phyloP scores from a whole-genome alignment of 257 asterid species.

The Oldenlandia corymbosa region DNA sequence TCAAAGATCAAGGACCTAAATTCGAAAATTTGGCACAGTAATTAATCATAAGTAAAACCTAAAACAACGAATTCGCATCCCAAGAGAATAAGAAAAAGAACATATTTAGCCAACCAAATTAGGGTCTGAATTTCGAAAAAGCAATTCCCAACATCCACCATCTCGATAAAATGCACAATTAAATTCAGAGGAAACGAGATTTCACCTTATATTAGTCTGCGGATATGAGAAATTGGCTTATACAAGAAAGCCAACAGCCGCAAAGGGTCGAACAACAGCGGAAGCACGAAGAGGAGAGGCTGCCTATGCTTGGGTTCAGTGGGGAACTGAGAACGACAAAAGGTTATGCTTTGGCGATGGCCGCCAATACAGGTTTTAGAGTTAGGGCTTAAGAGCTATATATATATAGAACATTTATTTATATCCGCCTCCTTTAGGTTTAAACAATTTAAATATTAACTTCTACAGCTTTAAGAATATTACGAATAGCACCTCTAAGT shows the following conservation, averaged over 20 bases:
- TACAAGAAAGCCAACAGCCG: background rate
- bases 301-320: background rate
- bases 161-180: background rate
- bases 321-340: background rate
- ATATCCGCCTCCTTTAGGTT: background rate
- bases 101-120: background rate
- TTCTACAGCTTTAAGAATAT: background rate
- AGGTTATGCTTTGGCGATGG: no score
- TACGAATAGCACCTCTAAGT: background rate
- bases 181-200: background rate
- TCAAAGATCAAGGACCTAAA: background rate
- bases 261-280: background rate
- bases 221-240: background rate
- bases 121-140: background rate
- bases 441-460: background rate
- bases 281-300: background rate
- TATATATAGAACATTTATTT: no score
- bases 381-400: conserved; percentile 8
- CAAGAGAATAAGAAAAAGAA: background rate
- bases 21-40: background rate
- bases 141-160: background rate
- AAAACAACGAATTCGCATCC: background rate
- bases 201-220: background rate
- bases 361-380: no score
- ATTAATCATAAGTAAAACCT: background rate